Conservation (phyloP, 257 asterid species). For the Nicotiana paniculata region DNA sequence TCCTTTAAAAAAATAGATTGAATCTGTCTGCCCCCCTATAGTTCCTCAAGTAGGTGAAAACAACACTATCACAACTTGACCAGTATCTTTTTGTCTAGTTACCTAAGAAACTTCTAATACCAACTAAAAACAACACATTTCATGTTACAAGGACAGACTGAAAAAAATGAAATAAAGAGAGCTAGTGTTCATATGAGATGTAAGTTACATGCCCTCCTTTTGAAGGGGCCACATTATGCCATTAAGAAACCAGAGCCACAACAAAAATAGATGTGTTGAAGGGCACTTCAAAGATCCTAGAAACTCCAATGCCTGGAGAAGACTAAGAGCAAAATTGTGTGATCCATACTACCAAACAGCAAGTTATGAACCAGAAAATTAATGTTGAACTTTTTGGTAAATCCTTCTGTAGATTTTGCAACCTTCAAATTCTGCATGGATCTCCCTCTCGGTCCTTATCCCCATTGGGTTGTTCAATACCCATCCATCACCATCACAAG, state of each 20-base stretch:
- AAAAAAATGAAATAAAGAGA: background rate
- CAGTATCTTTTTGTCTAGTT: background rate
- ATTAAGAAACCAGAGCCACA: background rate
- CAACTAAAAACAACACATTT: background rate
- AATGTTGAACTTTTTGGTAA: slow-evolving; percentile 37
- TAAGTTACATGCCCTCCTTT: background rate
- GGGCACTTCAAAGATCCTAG: background rate
- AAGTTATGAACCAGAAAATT: background rate
- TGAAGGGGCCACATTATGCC: background rate
- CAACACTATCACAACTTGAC: background rate
- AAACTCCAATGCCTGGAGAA: background rate
- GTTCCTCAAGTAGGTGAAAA: background rate
- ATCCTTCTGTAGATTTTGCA: slow-evolving; percentile 70
- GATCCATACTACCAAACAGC: background rate
- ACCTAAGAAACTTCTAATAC: background rate
- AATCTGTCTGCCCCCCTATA: background rate
- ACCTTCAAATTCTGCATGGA: slow-evolving; percentile 85
- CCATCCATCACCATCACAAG: slow-evolving; percentile 73
- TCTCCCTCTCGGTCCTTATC: slow-evolving; percentile 80
- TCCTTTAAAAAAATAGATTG: background rate
- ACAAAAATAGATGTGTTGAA: background rate
- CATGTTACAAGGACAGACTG: background rate
- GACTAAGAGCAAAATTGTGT: background rate
- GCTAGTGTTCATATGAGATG: background rate
- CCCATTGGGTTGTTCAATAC: slow-evolving; percentile 78